These are phyloP conservation scores for Penicillium simplicissimum DNA, from an alignment of 495 filamentous ascomycete genomes.

Conservation along the genomic window DNA sequence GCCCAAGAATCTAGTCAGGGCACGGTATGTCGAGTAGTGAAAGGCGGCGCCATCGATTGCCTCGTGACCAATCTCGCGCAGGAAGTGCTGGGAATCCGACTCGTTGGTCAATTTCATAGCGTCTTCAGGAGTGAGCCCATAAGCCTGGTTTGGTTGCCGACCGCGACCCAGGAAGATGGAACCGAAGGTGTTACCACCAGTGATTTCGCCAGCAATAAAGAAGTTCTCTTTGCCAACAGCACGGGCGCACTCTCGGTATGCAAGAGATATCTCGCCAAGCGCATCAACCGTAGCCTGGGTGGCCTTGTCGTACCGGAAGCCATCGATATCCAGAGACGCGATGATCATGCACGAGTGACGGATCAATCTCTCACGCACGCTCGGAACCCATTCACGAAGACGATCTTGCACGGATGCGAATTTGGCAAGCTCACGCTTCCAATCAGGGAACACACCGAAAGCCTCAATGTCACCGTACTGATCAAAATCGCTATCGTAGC, in stretches of 20 bases:
- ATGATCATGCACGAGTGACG: constrained; percentile 68
- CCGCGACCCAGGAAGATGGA: constrained; percentile 68
- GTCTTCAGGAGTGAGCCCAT: constrained; percentile 38
- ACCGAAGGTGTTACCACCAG: constrained; percentile 62
- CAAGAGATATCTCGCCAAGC: constrained; percentile 54
- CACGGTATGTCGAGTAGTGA: constrained; percentile 69
- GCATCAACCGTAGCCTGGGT: constrained; percentile 66
- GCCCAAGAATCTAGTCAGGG: constrained; percentile 64
- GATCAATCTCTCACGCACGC: constrained; percentile 57
- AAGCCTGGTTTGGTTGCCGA: constrained; percentile 50
- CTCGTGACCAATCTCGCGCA: constrained; percentile 57
- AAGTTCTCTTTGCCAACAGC: constrained; percentile 62
- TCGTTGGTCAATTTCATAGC: constrained; percentile 49
- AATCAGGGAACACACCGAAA: constrained; percentile 68
- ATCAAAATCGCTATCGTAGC: constrained; percentile 71
- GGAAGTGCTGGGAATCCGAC: constrained; percentile 49
- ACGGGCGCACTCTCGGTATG: constrained; percentile 56
- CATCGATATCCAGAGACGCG: constrained; percentile 62
- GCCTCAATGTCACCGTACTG: constrained; percentile 68
- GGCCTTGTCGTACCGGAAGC: constrained; percentile 69
- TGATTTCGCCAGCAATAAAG: constrained; percentile 65
- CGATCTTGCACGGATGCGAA: constrained; percentile 77
- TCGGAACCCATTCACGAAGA: constrained; percentile 67
- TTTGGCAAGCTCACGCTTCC: constrained; percentile 67
- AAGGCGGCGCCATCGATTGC: constrained; percentile 68